A percentile compares a stretch with the other conserved stretches of the same genome.
phyloP scores from a whole-genome alignment of 148 eudicot genomes.

The Rhododendron ovatum region DNA sequence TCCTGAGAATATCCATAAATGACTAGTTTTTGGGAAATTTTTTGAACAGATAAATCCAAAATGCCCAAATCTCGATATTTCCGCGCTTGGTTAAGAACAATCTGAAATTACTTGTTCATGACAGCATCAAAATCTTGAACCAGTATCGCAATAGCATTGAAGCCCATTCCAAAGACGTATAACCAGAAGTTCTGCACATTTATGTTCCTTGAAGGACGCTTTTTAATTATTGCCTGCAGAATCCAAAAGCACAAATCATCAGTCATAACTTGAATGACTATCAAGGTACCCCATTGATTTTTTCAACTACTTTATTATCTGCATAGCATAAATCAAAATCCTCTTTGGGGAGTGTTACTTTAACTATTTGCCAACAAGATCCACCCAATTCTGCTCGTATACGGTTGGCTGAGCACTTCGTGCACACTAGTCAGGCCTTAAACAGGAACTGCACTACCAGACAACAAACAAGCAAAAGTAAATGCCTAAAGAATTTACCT shows the following conservation, averaged over 20 bases:
- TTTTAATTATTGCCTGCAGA: conserved; percentile 85
- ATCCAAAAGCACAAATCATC: conserved; percentile 13
- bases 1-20: too few species aligned
- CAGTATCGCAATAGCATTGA: conserved; percentile 85
- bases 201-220: conserved; percentile 93
- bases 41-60: too few species aligned
- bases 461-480: neutral
- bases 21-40: too few species aligned
- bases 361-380: neutral
- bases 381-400: neutral
- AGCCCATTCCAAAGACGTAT: conserved; percentile 93
- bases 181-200: conserved; percentile 99
- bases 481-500: conserved; percentile 44
- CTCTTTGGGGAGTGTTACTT: neutral
- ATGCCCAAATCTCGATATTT: too few species aligned
- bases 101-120: conserved; percentile 58
- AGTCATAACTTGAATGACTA: neutral
- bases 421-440: neutral
- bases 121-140: conserved; percentile 93
- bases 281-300: neutral
- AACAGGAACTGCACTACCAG: conserved; percentile 4
- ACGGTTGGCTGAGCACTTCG: neutral
- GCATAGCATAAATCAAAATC: conserved; percentile 5
- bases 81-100: neutral
- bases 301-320: neutral